Base-by-base conservation (phyloP, 805 yeast species). In the Hanseniaspora valbyensis region DNA sequence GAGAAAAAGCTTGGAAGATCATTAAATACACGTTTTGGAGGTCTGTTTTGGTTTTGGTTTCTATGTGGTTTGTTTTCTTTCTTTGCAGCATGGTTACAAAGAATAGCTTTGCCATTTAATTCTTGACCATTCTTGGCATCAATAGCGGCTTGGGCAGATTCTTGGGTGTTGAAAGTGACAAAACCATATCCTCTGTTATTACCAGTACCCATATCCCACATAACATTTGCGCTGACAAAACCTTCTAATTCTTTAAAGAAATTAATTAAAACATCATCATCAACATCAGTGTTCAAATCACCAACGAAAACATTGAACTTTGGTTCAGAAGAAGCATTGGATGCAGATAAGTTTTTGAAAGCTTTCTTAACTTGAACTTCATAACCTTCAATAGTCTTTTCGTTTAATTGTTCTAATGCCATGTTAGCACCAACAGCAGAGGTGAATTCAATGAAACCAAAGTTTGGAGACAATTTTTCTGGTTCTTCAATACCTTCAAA, bases 201-300 rank as follows among this genome's bases (percentile, higher is more conserved):
- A 39, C 94, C 92, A 24, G 92, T 82, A 63, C 84, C 89, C 94
- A 86, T 85, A 63, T 88, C 95, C 95, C 96, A 87, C 95, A 87
- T 88, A 29, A 87, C 95, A 58, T 87, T 88, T 12, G 95, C 95
- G 63, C 84, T 92, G 42, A 77, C 68, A 58, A 83, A 69, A 1
- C 87, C 74, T 16, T 71, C 69, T 63, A 75, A 83, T 51, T 70
- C 68, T 4, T 69, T 57, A 61, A 87, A 87, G 12, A 82, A 71
- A 40, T 64, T 66, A 46, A 70, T 70, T 54, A 87, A 72, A 16
- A 76, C 61, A 56, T 83, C 94, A 65, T 88, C 95, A 61, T 83
- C 80, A 33, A 88, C 81, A 59, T 88, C 95, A 7, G 82, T 72
- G 36, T 86, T 78, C 57, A 87, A 72, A 62, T 88, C 95, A 53